Evolutionary conservation across 1,139 yeast species (phyloP).

Genomic region (Oligophagozyma castellii): DNA sequence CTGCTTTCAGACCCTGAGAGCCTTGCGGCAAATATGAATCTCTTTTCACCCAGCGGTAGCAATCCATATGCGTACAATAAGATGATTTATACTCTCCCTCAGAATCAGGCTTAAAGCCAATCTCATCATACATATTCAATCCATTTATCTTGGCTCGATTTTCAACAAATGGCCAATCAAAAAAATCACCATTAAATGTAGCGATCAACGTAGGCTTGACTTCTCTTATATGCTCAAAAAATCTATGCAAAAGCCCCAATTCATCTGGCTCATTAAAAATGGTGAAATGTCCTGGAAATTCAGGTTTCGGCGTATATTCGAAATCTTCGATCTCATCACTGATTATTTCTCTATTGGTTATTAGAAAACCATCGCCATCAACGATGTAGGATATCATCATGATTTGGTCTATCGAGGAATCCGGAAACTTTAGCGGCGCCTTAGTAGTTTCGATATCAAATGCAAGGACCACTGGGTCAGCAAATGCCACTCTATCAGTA

Average conservation of each 20-base stretch:
- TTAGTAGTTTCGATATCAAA: conserved; percentile 97
- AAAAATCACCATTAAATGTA: conserved; percentile 95
- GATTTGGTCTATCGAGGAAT: conserved; percentile 78
- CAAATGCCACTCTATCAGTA: conserved; percentile 73
- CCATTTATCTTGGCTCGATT: conserved; percentile 75
- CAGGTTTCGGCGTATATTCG: conserved; percentile 95
- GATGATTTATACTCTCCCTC: conserved; percentile 91
- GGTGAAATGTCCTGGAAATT: conserved; percentile 80
- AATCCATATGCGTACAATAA: conserved; percentile 94
- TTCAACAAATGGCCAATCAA: conserved; percentile 99
- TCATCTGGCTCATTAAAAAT: conserved; percentile 87
- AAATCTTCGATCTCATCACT: conserved; percentile 92
- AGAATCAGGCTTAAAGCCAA: conserved; percentile 80
- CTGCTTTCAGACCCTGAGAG: conserved; percentile 96
- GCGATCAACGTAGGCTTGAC: conserved; percentile 89
- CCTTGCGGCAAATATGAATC: conserved; percentile 98
- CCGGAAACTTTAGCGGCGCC: conserved; percentile 93
- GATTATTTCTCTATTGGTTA: conserved; percentile 88
- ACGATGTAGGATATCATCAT: conserved; percentile 99
- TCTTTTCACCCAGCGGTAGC: conserved; percentile 97
- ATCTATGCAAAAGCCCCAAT: conserved; percentile 53
- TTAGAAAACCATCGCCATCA: conserved; percentile 90
- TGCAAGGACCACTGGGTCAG: conserved; percentile 94
- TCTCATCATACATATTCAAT: conserved; percentile 79
- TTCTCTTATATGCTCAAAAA: conserved; percentile 84